Evolutionary conservation across 2,329 filamentous ascomycete genomes (phyloP).

Genomic region (Cladophialophora carrionii): DNA sequence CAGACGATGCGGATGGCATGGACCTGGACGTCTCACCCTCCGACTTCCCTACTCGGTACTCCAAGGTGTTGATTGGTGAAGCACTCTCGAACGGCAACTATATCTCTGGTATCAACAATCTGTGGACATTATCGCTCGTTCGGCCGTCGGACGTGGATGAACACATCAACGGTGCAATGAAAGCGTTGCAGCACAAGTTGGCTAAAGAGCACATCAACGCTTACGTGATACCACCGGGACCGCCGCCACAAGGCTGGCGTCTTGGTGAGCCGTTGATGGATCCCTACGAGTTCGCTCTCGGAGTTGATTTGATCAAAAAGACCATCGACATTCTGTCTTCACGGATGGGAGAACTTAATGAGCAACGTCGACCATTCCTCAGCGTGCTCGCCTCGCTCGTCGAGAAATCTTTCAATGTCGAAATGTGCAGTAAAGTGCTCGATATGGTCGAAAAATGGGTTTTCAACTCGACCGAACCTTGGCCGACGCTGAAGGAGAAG

Average conservation of each 20-base stretch:
- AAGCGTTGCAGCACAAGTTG: constrained; percentile 86
- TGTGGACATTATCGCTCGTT: constrained; percentile 87
- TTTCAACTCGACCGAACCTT: constrained; percentile 90
- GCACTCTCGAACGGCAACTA: constrained; percentile 79
- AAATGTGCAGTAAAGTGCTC: constrained; percentile 88
- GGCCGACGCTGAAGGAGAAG: constrained; percentile 97
- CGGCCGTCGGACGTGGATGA: constrained; percentile 86
- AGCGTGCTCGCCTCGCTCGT: constrained; percentile 93
- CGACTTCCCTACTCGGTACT: constrained; percentile 75
- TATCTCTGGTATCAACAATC: constrained; percentile 84
- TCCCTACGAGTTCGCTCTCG: constrained; percentile 80
- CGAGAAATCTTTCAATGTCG: constrained; percentile 86
- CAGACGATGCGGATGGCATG: constrained; percentile 80
- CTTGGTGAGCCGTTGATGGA: constrained; percentile 57
- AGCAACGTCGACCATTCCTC: constrained; percentile 88
- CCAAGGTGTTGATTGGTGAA: constrained; percentile 86
- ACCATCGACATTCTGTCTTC: constrained; percentile 89
- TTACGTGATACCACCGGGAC: constrained; percentile 55
- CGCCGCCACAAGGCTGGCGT: constrained; percentile 47
- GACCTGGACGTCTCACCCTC: constrained; percentile 76
- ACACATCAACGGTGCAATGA: constrained; percentile 87
- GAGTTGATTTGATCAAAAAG: constrained; percentile 89
- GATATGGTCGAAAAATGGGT: constrained; percentile 95
- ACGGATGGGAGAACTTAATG: constrained; percentile 88
- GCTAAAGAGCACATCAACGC: constrained; percentile 87